Base-by-base conservation (phyloP, 1,284 basidiomycete genomes). In the Ganoderma leucocontextum region DNA sequence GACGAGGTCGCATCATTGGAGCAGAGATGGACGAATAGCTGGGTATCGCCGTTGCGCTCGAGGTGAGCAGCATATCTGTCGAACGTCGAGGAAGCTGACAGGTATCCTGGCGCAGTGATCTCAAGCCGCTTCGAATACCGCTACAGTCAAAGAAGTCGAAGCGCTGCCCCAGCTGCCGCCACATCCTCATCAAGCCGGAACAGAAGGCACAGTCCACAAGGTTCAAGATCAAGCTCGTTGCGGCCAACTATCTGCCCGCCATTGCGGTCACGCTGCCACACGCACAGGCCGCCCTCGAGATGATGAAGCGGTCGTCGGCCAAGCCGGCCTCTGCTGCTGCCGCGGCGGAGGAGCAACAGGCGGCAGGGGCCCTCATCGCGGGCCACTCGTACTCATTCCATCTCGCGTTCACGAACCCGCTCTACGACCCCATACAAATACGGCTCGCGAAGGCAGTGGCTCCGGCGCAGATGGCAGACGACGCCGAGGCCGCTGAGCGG, bases 151-250 rank as follows among this genome's bases (percentile, higher is more conserved):
- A 99, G 80, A 89, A 94, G 62, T 96, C 96, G 2, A 99, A 99
- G 81, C 93, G 98, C 7, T 99, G 98, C 82, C 92, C 95, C 6
- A 87, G 87, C 2, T 99, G 98, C 79, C 91, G 94, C 17, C 97
- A 99, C 81, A 97, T 99, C 74, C 88, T 99, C 69, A 97, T 99
- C 81, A 98, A 98, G 77, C 98, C 98, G 1, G 98, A 99, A 79
- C 94, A 96, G 76, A 99, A 99, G 79, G 92, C 96, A 0, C 93
- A 95, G 74, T 95, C 94, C 7, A 92, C 95, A 41, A 89, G 95
- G 7, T 98, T 93, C 88, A 99, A 99, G 82, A 99, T 99, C 82
- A 98, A 98, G 80, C 91, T 98, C 59, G 94, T 97, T 59, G 98
- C 97, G 0, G 88, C 92, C 35, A 97, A 95, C 79, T 99, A 98